Conservation (phyloP, 139 green algal genomes). For the Coccomyxa sp. region DNA sequence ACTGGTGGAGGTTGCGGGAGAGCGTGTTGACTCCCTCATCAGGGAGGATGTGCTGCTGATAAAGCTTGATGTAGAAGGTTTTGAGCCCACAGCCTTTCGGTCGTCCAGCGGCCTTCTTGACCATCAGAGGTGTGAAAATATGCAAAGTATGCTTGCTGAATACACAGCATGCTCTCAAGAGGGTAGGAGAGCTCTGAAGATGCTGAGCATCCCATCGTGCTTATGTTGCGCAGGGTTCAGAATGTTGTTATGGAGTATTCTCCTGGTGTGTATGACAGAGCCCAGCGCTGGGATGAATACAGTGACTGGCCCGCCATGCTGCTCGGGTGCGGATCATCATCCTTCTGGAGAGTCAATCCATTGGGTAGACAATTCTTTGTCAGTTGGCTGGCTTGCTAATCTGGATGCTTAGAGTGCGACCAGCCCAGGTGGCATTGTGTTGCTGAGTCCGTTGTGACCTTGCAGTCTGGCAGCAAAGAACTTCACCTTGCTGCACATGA, state of each 20-base stretch:
- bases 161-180: too few species aligned
- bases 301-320: conserved; percentile 38
- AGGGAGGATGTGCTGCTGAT: conserved; percentile 32
- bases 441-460: too few species aligned
- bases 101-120: conserved; percentile 3
- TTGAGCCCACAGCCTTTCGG: conserved; percentile 38
- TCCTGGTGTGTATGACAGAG: conserved; percentile 31
- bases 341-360: not conserved
- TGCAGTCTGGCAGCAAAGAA: conserved; percentile 27
- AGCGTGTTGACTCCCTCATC: conserved; percentile 39
- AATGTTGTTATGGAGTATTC: conserved; percentile 67
- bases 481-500: conserved; percentile 49
- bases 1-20: conserved; percentile 15
- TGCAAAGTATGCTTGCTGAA: too few species aligned
- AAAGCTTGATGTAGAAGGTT: conserved; percentile 75
- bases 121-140: conserved; percentile 6
- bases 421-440: too few species aligned
- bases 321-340: not conserved
- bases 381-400: not conserved
- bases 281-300: conserved; percentile 19
- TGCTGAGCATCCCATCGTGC: too few species aligned
- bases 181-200: too few species aligned
- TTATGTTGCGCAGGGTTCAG: conserved; percentile 19
- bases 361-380: not conserved
- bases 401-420: not conserved